These are phyloP conservation scores for Tulasnella calospora DNA, from an alignment of 768 basidiomycete genomes.

Conservation along the genomic window DNA sequence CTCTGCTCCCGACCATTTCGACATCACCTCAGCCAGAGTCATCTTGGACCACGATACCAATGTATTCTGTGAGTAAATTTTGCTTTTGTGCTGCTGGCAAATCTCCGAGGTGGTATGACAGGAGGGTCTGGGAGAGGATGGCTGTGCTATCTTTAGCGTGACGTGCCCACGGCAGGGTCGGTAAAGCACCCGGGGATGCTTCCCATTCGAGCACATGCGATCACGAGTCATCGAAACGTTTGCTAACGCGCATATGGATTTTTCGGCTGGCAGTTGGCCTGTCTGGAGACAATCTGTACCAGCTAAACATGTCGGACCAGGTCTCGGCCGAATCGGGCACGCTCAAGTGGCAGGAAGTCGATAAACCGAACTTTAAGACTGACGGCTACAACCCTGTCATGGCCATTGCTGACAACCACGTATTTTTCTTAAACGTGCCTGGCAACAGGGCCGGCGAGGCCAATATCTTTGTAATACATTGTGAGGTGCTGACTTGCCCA, in stretches of 20 bases:
- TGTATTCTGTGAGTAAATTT: conserved; percentile 59
- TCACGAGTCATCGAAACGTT: not conserved
- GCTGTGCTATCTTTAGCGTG: not conserved
- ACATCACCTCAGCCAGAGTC: conserved; percentile 58
- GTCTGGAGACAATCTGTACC: conserved; percentile 59
- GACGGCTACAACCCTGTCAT: conserved; percentile 62
- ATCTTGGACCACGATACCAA: conserved; percentile 95
- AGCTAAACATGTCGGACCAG: conserved; percentile 63
- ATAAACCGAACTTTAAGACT: conserved; percentile 52
- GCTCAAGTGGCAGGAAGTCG: conserved; percentile 60
- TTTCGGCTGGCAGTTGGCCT: conserved; percentile 51
- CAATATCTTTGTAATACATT: conserved; percentile 83
- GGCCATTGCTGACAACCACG: conserved; percentile 81
- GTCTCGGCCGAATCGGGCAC: conserved; percentile 53
- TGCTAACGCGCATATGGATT: not conserved
- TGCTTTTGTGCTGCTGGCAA: conserved; percentile 21
- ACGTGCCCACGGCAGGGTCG: not conserved
- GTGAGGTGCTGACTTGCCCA: conserved; percentile 43
- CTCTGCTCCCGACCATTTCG: conserved; percentile 47
- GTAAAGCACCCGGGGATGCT: not conserved
- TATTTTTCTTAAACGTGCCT: conserved; percentile 75
- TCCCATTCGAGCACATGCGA: not conserved
- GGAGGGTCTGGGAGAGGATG: not conserved
- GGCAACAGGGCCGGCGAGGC: conserved; percentile 61
- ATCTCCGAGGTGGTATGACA: conserved; percentile 15